phyloP scores from a whole-genome alignment of 2,329 filamentous ascomycete genomes.

The Nannizziopsis barbatae region DNA sequence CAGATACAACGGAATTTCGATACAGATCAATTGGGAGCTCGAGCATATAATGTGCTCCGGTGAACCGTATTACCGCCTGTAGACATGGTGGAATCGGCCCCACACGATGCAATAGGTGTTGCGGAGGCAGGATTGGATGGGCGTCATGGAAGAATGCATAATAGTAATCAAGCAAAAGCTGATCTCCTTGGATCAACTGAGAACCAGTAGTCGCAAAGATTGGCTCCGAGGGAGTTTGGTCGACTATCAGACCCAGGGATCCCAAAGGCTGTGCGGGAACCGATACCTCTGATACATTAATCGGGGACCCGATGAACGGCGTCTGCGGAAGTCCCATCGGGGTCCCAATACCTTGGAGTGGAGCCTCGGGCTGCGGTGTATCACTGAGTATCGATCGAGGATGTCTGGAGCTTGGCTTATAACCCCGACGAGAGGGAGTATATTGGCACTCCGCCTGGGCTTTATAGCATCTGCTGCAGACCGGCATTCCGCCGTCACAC shows the following conservation, averaged over 20 bases:
- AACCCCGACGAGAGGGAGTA: slow-evolving; percentile 62
- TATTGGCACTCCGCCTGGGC: slow-evolving; percentile 56
- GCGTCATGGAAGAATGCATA: slow-evolving; percentile 46
- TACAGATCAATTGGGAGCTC: slow-evolving; percentile 37
- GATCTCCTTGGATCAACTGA: slow-evolving; percentile 22
- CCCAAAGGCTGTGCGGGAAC: slow-evolving; percentile 5
- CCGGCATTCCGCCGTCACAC: slow-evolving; percentile 57
- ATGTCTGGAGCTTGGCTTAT: slow-evolving; percentile 54
- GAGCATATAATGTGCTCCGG: slow-evolving; percentile 45
- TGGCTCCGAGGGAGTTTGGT: slow-evolving; percentile 4
- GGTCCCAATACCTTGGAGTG: slow-evolving; percentile 2
- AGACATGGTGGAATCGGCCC: slow-evolving; percentile 38
- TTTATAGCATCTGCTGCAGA: slow-evolving; percentile 54
- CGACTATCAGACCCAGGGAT: slow-evolving; percentile 1
- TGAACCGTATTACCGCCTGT: slow-evolving; percentile 45
- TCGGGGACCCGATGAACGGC: slow-evolving; percentile 8
- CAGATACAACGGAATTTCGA: slow-evolving; percentile 26
- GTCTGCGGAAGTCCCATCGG: slow-evolving; percentile 3
- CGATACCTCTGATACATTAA: slow-evolving; percentile 16
- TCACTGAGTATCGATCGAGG: slow-evolving; percentile 17
- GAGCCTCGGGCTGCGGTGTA: slow-evolving; percentile 1
- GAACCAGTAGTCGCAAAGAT: slow-evolving; percentile 27
- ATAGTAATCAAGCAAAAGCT: slow-evolving; percentile 42
- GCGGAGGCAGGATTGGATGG: slow-evolving; percentile 47
- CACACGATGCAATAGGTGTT: slow-evolving; percentile 30